phyloP scores from a whole-genome alignment of 306 rosid species.

The Vachellia pachyceras region DNA sequence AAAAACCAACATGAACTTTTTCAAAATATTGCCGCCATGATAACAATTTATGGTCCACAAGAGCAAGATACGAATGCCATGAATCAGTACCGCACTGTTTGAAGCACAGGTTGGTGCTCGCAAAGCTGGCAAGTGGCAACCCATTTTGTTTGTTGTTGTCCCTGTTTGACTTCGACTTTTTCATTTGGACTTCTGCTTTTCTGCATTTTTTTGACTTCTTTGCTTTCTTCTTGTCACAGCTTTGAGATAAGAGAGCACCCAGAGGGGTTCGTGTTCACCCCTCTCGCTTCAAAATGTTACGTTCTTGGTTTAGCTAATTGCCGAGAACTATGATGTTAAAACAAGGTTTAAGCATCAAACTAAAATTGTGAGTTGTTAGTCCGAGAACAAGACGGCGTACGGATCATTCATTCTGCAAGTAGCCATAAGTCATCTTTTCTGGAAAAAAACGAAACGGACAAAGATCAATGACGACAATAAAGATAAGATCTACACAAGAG shows the following conservation, averaged over 20 bases:
- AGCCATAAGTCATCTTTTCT: background rate
- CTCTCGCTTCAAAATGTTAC: background rate
- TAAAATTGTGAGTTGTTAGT: background rate
- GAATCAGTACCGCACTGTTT: too few species aligned
- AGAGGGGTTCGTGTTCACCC: background rate
- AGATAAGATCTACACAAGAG: background rate
- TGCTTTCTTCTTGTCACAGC: too few species aligned
- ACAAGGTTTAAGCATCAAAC: background rate
- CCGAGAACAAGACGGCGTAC: background rate
- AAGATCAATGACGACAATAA: background rate
- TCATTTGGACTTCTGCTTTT: background rate
- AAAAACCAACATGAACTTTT: too few species aligned
- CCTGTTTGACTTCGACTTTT: background rate
- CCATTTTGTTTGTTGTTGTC: background rate
- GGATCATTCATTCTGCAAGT: background rate
- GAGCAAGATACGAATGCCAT: too few species aligned
- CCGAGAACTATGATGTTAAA: background rate
- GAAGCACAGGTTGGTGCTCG: too few species aligned
- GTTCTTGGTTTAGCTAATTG: background rate
- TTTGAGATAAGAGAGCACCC: too few species aligned
- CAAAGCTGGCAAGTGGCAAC: background rate
- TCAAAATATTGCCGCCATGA: too few species aligned
- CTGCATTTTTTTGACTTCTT: too few species aligned
- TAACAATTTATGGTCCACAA: too few species aligned
- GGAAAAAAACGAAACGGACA: background rate